Percentiles rank a stretch among this genome's conserved stretches.
These are phyloP conservation scores for Diaporthe caulivora DNA, from an alignment of 2,329 filamentous ascomycete genomes.

Conservation along the genomic window DNA sequence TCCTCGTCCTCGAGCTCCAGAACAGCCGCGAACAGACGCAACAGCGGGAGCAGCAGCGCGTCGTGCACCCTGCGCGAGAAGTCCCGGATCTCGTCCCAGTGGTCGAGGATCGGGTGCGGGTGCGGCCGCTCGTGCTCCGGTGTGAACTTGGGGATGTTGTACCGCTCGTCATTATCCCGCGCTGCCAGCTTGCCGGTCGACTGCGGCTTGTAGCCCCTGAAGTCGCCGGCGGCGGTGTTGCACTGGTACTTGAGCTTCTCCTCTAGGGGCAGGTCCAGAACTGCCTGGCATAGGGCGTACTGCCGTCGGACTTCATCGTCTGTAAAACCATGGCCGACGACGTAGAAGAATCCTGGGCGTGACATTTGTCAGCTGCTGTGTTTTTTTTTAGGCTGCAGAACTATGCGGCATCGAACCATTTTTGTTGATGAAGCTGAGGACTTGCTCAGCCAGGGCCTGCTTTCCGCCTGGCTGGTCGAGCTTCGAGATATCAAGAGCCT, in stretches of 20 bases:
- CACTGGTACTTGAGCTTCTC: constrained; percentile 42
- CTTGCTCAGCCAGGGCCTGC: constrained; percentile 42
- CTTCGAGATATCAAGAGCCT: constrained; percentile 45
- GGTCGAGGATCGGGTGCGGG: constrained; percentile 44
- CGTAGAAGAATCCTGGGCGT: constrained; percentile 44
- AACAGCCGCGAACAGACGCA: constrained; percentile 42
- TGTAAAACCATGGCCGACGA: constrained; percentile 42
- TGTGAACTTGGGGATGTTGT: constrained; percentile 46
- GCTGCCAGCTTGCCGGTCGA: constrained; percentile 41
- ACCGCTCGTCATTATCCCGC: constrained; percentile 44
- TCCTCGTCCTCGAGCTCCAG: constrained; percentile 46
- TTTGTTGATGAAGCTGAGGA: constrained; percentile 44
- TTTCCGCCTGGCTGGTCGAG: constrained; percentile 42
- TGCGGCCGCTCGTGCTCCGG: constrained; percentile 42
- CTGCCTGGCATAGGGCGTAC: constrained; percentile 35
- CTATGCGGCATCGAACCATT: constrained; percentile 39
- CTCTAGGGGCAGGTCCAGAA: constrained; percentile 36
- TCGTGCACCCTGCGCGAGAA: constrained; percentile 41
- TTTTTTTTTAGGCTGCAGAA: too few relatives aligned
- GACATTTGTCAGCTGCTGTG: constrained; percentile 4
- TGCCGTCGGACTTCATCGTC: constrained; percentile 33
- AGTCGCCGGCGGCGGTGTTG: constrained; percentile 47
- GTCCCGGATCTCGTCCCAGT: constrained; percentile 45
- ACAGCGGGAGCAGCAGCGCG: constrained; percentile 41
- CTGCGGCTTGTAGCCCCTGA: constrained; percentile 45